Percentiles rank a stretch among this genome's conserved stretches.
Conservation (phyloP, 2,329 filamentous ascomycete species). For the Aspergillus sergii region DNA sequence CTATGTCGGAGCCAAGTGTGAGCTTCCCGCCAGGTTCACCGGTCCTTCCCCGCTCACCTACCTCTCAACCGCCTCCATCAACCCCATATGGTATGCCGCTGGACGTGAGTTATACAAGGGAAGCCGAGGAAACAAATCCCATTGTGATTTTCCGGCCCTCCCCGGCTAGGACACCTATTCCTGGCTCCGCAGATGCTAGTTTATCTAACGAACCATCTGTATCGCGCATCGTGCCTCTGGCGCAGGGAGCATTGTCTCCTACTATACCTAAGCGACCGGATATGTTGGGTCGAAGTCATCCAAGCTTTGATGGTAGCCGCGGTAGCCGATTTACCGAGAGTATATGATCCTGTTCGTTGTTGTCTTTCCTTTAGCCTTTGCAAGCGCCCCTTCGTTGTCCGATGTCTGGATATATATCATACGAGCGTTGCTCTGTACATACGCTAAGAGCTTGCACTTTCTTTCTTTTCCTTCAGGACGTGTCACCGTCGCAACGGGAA, state of each 20-base stretch:
- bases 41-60: constrained; percentile 23
- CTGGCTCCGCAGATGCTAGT: constrained; percentile 35
- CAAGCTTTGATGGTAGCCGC: constrained; percentile 48
- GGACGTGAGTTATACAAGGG: constrained; percentile 35
- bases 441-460: constrained; percentile 4
- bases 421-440: constrained; percentile 24
- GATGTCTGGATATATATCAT: constrained; percentile 13
- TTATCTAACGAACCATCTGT: constrained; percentile 26
- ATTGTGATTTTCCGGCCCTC: constrained; percentile 45
- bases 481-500: background rate
- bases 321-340: constrained; percentile 49
- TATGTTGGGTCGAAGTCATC: constrained; percentile 45
- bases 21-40: constrained; percentile 28
- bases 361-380: constrained; percentile 12
- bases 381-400: background rate
- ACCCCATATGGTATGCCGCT: constrained; percentile 34
- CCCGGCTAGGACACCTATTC: constrained; percentile 46
- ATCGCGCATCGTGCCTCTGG: constrained; percentile 29
- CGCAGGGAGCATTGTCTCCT: constrained; percentile 29
- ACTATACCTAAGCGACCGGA: constrained; percentile 37
- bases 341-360: constrained; percentile 23
- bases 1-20: constrained; percentile 27
- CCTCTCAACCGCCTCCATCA: constrained; percentile 31
- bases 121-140: constrained; percentile 30
- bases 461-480: background rate